phyloP scores from a whole-genome alignment of 768 basidiomycete species.

The Amanita polypyramis region DNA sequence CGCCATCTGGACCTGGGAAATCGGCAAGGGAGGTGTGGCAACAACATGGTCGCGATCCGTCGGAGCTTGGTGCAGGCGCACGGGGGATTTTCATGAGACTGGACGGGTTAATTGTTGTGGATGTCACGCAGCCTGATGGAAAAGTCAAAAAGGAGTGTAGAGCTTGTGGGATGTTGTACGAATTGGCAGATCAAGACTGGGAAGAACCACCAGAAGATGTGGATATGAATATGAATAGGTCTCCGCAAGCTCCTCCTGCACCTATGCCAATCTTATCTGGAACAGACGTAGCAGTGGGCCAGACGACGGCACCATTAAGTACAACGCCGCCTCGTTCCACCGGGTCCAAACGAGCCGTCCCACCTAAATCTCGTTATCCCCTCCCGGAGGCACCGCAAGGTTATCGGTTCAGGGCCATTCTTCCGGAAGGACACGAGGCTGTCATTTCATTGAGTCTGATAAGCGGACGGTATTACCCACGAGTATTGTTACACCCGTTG shows the following conservation, averaged over 20 bases:
- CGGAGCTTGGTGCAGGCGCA: slow-evolving; percentile 39
- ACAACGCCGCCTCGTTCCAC: neutral
- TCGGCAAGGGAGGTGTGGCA: slow-evolving; percentile 17
- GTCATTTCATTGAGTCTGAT: slow-evolving; percentile 62
- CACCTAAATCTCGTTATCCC: slow-evolving; percentile 15
- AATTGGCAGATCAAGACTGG: slow-evolving; percentile 71
- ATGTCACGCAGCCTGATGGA: slow-evolving; percentile 33
- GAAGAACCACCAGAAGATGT: slow-evolving; percentile 30
- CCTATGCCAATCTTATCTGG: neutral
- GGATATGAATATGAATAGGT: neutral
- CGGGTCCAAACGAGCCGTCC: neutral
- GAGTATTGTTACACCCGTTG: slow-evolving; percentile 55
- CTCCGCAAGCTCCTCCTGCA: neutral
- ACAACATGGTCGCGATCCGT: slow-evolving; percentile 15
- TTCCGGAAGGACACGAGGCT: slow-evolving; percentile 49
- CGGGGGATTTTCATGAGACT: slow-evolving; percentile 68
- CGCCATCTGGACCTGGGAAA: slow-evolving; percentile 53
- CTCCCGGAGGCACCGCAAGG: slow-evolving; percentile 60
- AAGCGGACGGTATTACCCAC: slow-evolving; percentile 75
- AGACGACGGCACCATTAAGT: neutral
- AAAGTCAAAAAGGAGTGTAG: slow-evolving; percentile 46
- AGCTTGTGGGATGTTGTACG: slow-evolving; percentile 66
- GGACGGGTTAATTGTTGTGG: slow-evolving; percentile 54
- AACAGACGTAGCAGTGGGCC: neutral
- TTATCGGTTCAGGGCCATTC: slow-evolving; percentile 60